Percentiles rank a stretch among this genome's conserved stretches.
phyloP scores from a whole-genome alignment of 371 early-diverging fungal genomes.

The Mucor circinelloides region DNA sequence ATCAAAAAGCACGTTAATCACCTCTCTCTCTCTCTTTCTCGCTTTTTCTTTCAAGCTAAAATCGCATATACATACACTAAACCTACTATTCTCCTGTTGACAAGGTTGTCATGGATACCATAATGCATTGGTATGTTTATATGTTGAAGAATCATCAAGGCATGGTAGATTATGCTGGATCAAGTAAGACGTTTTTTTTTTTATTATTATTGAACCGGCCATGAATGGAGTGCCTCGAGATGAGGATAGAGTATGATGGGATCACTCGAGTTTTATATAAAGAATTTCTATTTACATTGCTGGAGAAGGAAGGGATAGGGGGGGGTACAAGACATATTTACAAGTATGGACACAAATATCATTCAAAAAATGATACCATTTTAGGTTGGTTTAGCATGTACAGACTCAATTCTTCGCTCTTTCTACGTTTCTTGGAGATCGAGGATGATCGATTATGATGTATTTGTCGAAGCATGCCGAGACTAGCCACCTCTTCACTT shows the following conservation, averaged over 20 bases:
- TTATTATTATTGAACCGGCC: neutral
- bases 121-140: too few relatives aligned
- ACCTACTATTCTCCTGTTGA: neutral
- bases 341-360: neutral
- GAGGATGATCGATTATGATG: neutral
- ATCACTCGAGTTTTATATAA: neutral
- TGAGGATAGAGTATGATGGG: neutral
- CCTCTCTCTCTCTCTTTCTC: neutral
- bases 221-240: too few relatives aligned
- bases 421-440: conserved; percentile 3
- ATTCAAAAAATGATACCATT: conserved; percentile 12
- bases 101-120: neutral
- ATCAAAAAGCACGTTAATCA: neutral
- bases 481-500: conserved; percentile 8
- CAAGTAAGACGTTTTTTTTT: neutral
- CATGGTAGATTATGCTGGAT: too few relatives aligned
- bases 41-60: neutral
- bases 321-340: neutral
- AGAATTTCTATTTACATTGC: neutral
- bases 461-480: neutral
- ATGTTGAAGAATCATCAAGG: too few relatives aligned
- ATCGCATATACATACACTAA: neutral
- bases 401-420: conserved; percentile 8
- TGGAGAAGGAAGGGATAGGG: neutral
- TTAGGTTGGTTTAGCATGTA: conserved; percentile 5